phyloP scores from a whole-genome alignment of 495 filamentous ascomycete species.

The Cercophora newfieldiana region DNA sequence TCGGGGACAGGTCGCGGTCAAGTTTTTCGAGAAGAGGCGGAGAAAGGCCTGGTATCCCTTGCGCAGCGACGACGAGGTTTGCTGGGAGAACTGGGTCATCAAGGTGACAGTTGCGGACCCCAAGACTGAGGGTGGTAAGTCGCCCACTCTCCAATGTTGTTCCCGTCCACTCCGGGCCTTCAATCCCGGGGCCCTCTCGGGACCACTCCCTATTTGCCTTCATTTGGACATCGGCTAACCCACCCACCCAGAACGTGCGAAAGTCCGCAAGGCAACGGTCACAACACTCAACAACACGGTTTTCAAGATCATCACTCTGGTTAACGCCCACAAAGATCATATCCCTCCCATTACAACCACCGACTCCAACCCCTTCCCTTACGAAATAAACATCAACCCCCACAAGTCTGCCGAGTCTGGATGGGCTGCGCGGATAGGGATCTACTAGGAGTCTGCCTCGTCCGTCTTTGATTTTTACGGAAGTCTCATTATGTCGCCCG shows the following conservation, averaged over 20 bases:
- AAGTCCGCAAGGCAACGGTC: conserved; percentile 85
- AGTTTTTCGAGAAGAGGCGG: conserved; percentile 92
- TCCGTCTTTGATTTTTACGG: not conserved
- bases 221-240: conserved; percentile 9
- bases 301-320: conserved; percentile 82
- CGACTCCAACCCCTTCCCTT: conserved; percentile 92
- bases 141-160: not conserved
- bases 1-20: conserved; percentile 77
- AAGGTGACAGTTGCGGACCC: conserved; percentile 89
- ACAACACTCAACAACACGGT: conserved; percentile 80
- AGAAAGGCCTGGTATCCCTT: conserved; percentile 81
- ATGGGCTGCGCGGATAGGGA: conserved; percentile 78
- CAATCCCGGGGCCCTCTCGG: not conserved
- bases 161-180: not conserved
- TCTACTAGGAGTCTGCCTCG: conserved; percentile 54
- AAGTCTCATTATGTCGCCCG: not conserved
- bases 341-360: conserved; percentile 95
- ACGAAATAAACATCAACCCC: conserved; percentile 73
- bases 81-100: conserved; percentile 94
- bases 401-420: conserved; percentile 29
- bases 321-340: conserved; percentile 89
- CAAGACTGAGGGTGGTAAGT: conserved; percentile 80
- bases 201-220: not conserved
- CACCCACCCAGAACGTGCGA: conserved; percentile 65
- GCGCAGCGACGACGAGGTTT: conserved; percentile 82